These are phyloP conservation scores for Plasmodium adleri DNA, from an alignment of 169 alveolate genomes.

Conservation along the genomic window DNA sequence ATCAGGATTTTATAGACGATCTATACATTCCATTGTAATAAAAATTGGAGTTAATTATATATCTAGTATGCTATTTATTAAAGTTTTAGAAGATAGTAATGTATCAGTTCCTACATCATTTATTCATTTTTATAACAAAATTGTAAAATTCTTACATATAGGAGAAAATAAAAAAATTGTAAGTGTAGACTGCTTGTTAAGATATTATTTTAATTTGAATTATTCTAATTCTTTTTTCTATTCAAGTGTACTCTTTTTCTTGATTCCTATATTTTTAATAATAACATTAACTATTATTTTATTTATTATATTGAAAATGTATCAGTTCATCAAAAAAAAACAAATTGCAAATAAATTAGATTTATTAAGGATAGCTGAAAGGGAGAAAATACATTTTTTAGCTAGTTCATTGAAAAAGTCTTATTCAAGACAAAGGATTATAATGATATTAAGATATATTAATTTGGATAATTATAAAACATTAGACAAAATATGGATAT, in stretches of 20 bases:
- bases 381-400: constrained; percentile 78
- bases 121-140: constrained; percentile 30
- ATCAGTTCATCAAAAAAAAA: constrained; percentile 23
- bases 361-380: constrained; percentile 77
- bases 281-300: constrained; percentile 81
- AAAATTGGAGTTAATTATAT: constrained; percentile 88
- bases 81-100: constrained; percentile 81
- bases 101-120: constrained; percentile 79
- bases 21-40: constrained; percentile 90
- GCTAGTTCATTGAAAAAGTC: constrained; percentile 78
- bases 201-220: constrained; percentile 78
- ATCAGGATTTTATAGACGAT: constrained; percentile 89
- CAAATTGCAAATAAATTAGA: constrained; percentile 76
- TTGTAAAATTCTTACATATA: constrained; percentile 39
- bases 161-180: constrained; percentile 67
- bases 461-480: constrained; percentile 83
- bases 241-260: constrained; percentile 81
- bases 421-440: constrained; percentile 84
- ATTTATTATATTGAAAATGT: constrained; percentile 78
- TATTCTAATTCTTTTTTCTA: constrained; percentile 87
- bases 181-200: constrained; percentile 86
- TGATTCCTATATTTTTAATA: constrained; percentile 83
- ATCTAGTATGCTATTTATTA: constrained; percentile 85
- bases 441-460: constrained; percentile 87
- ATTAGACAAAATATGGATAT: constrained; percentile 77